These are phyloP conservation scores for Hirsutella thompsonii DNA, from an alignment of 2,329 filamentous ascomycete species.

Conservation along the genomic window DNA sequence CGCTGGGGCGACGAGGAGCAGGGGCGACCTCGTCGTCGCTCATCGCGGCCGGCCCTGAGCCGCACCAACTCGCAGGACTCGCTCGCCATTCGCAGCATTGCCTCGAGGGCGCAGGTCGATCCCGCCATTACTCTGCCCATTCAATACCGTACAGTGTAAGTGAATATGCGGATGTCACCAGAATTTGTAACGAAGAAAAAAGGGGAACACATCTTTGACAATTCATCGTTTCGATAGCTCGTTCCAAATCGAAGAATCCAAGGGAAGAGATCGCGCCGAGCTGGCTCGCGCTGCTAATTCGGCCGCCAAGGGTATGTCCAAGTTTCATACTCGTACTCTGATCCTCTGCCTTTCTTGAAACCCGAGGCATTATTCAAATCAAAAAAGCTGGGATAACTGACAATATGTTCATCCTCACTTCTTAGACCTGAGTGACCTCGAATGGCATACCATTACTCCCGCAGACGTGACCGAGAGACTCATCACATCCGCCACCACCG, in stretches of 20 bases:
- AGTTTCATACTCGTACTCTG: too few species aligned
- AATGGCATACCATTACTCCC: constrained; percentile 52
- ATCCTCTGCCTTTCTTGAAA: too few species aligned
- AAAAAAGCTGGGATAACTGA: too few species aligned
- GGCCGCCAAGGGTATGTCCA: constrained; percentile 27
- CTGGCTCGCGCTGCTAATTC: constrained; percentile 25
- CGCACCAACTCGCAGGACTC: constrained; percentile 20
- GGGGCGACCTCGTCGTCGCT: constrained; percentile 9
- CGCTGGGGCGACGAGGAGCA: constrained; percentile 25
- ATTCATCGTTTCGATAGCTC: constrained; percentile 16
- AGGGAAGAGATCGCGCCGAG: constrained; percentile 28
- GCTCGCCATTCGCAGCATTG: constrained; percentile 26
- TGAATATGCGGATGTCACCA: background rate
- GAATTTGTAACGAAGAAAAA: too few species aligned
- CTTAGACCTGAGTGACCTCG: constrained; percentile 47
- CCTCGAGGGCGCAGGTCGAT: constrained; percentile 14
- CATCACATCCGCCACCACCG: constrained; percentile 38
- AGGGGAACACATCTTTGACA: background rate
- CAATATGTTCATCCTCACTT: too few species aligned
- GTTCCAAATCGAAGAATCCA: constrained; percentile 42
- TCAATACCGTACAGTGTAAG: constrained; percentile 41
- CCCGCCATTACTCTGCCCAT: constrained; percentile 28
- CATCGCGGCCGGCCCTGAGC: constrained; percentile 5
- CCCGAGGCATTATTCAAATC: too few species aligned
- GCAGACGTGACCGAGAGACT: constrained; percentile 48